Base-by-base conservation (phyloP, 148 eudicot species). In the Camellia japonica region DNA sequence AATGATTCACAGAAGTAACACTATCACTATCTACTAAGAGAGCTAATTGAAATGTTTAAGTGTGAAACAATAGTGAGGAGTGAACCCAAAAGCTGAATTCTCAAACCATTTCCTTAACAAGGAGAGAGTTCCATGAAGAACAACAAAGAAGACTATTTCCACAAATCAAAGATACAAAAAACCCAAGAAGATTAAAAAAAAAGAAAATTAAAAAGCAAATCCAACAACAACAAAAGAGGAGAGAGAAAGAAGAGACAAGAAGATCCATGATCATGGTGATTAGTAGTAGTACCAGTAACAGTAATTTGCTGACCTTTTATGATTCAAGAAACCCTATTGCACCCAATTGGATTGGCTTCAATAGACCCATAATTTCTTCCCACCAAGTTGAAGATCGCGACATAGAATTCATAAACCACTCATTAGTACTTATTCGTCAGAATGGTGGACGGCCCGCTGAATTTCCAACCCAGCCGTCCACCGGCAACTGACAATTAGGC, bases 401-500 rank as follows among this genome's bases (percentile, higher is more conserved):
- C 15, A n/a, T 2, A 3, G 23, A 13, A 13, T 6, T 18, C 56
- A 3, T 16, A 0, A 46, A 12, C 0, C n/a, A 7, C 19, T 43
- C 20, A 7, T 2, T 4, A n/a, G 15, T 38, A 3, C 38, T 1
- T 42, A 3, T 6, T 5, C 5, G 43, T 20, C 84, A 88, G 30
- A 86, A 90, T 13, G 85, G 87, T 12, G 89, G 86, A 23, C 89
- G 78, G 15, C 78, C 87, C 46, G 66, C 83, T 10, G 90, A 79
- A 49, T 85, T 87, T 41, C 82, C 83, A 11, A 79, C 78, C 90
- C 92, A 87, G 13, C 88, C 87, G 51, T 91, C 95, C 20, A 86
- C 89, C 3, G 89, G 89, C 67, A 89, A 16, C 83, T 89, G 91
- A 59, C 78, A 70, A 73, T 86, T 87, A 66, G 84, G 88, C 91